Evolutionary conservation across 108 stramenopile species (phyloP), one percentile per base, ranked within the genome.

Genomic region (Discostella pseudostelligera): DNA sequence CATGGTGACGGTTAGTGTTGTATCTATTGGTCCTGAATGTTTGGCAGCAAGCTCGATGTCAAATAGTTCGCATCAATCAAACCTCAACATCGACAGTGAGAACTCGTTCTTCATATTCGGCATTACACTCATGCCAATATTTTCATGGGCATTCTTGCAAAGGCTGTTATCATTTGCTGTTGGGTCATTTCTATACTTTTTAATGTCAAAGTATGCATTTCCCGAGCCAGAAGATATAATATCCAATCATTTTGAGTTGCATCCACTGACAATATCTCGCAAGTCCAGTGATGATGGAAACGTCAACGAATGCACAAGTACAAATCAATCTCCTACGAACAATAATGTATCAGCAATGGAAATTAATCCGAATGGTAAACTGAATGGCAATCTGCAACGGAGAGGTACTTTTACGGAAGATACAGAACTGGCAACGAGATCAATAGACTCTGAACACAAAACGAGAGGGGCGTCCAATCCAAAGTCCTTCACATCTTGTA

Each of bases 171-270:
- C 70, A 24, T 78, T 78, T 67, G 65, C 42, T 32, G n/a, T 54
- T 8, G 76, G 76, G 14, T 59, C 57, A 26, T 49, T 72, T 29
- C 36, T 67, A 13, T 81, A 76, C 37, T 51, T 61, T 32, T 59
- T 74, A 17, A 59, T 77, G 73, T 76, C 68, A 13, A 69, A 70
- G 32, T 80, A 57, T 50, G 74, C 80, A 21, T 82, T 92, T 70
- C 87, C 90, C 19, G 90, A 89, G 61, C 90, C 90, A 8, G 83
- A 91, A 50, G 73, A 80, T 49, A 56, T 65, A 56, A 20, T 76
- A 57, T 53, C 70, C 49, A 64, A 59, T 25, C 65, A 70, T 55
- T 53, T 59, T 13, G 70, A 59, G 59, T 43, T 63, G 22, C 39
- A 42, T n/a, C 44, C 17, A 10, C 12, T n/a, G n/a, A 26, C 37